phyloP scores from a whole-genome alignment of 2,329 filamentous ascomycete species.

The Arthrocladium fulminans region DNA sequence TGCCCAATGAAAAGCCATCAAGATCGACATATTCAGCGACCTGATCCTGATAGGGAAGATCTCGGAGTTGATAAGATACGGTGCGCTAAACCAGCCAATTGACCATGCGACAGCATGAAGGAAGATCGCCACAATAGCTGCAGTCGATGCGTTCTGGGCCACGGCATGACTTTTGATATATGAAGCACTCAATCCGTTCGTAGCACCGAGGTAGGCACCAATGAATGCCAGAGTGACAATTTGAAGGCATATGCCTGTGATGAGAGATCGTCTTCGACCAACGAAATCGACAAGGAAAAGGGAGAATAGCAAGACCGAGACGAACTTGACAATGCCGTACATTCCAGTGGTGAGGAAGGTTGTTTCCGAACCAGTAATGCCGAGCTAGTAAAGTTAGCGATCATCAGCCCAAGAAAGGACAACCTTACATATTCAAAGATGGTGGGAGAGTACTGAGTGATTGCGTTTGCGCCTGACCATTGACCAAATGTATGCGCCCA shows the following conservation, averaged over 20 bases:
- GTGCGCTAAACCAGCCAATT: slow-evolving; percentile 65
- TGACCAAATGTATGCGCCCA: slow-evolving; percentile 63
- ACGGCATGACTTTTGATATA: slow-evolving; percentile 41
- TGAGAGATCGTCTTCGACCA: slow-evolving; percentile 41
- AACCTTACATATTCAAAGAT: too few species aligned
- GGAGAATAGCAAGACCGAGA: slow-evolving; percentile 12
- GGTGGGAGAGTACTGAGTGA: slow-evolving; percentile 17
- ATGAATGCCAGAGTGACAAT: slow-evolving; percentile 55
- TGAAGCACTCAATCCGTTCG: slow-evolving; percentile 47
- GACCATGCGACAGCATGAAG: slow-evolving; percentile 59
- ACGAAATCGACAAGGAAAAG: slow-evolving; percentile 18
- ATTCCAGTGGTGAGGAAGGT: slow-evolving; percentile 17
- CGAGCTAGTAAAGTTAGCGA: too few species aligned
- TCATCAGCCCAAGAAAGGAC: too few species aligned
- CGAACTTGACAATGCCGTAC: slow-evolving; percentile 17
- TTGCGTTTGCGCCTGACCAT: slow-evolving; percentile 58
- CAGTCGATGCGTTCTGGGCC: slow-evolving; percentile 50
- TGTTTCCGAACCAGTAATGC: slow-evolving; percentile 11
- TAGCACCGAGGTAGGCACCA: slow-evolving; percentile 52
- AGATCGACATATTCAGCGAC: slow-evolving; percentile 59
- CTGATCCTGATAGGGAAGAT: slow-evolving; percentile 67
- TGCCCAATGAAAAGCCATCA: slow-evolving; percentile 71
- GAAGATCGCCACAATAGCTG: slow-evolving; percentile 66
- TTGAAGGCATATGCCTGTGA: slow-evolving; percentile 53
- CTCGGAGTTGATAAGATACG: slow-evolving; percentile 70